Conservation (phyloP, 2,329 filamentous ascomycete species). For the Eurotiales sp. region DNA sequence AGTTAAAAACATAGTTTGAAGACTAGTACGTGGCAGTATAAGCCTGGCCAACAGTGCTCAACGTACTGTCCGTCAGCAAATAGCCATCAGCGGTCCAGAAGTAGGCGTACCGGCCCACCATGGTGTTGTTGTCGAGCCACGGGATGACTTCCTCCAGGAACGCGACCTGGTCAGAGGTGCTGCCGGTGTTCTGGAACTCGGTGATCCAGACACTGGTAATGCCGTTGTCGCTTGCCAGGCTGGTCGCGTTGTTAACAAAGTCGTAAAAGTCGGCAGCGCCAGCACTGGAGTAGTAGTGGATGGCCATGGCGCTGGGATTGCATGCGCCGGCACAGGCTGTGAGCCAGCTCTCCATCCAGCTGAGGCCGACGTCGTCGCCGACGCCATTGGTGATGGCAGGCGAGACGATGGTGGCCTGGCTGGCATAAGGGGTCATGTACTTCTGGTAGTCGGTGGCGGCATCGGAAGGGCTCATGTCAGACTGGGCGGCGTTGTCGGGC, state of each 20-base stretch:
- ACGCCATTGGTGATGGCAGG: slow-evolving; percentile 40
- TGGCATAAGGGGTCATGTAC: slow-evolving; percentile 36
- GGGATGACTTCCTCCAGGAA: slow-evolving; percentile 38
- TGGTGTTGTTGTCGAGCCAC: slow-evolving; percentile 37
- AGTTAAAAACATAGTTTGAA: not conserved
- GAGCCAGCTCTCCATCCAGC: slow-evolving; percentile 41
- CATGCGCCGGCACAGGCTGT: slow-evolving; percentile 33
- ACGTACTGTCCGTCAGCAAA: slow-evolving; percentile 24
- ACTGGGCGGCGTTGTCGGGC: slow-evolving; percentile 38
- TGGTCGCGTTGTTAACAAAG: slow-evolving; percentile 30
- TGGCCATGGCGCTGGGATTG: slow-evolving; percentile 37
- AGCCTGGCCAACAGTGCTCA: slow-evolving; percentile 29
- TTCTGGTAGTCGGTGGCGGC: slow-evolving; percentile 35
- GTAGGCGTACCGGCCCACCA: slow-evolving; percentile 42
- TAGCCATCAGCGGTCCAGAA: slow-evolving; percentile 35
- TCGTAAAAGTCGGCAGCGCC: slow-evolving; percentile 7
- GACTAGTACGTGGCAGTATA: slow-evolving; percentile 21
- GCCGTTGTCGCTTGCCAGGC: slow-evolving; percentile 28
- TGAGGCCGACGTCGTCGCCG: slow-evolving; percentile 30
- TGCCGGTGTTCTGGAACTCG: slow-evolving; percentile 38
- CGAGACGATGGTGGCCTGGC: slow-evolving; percentile 38
- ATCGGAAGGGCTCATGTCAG: slow-evolving; percentile 34
- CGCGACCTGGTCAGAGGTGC: slow-evolving; percentile 21
- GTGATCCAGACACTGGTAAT: slow-evolving; percentile 45
- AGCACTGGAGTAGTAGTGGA: slow-evolving; percentile 44